Conservation (phyloP, 371 early-diverging fungal species). For the Caulochytrium protostelioides region DNA sequence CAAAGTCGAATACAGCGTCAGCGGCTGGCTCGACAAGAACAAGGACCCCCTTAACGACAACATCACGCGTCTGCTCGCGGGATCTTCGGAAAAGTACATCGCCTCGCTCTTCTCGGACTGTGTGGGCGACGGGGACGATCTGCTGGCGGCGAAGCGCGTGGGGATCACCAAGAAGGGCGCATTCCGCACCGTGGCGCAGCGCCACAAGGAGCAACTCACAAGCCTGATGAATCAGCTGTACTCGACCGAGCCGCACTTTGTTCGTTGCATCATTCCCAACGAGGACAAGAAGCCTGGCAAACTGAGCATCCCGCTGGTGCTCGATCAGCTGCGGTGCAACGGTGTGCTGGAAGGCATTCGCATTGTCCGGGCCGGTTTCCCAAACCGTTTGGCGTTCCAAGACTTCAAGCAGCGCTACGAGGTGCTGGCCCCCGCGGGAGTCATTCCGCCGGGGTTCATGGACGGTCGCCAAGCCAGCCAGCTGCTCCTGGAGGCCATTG, state of each 20-base stretch:
- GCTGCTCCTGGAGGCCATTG: conserved; percentile 43
- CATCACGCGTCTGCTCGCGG: conserved; percentile 65
- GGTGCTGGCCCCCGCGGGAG: conserved; percentile 51
- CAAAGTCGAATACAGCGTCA: conserved; percentile 83
- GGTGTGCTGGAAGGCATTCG: conserved; percentile 99
- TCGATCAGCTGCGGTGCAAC: conserved; percentile 95
- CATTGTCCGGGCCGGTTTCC: conserved; percentile 95
- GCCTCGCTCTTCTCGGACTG: conserved; percentile 55
- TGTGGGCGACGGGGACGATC: conserved; percentile 31
- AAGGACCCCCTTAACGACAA: conserved; percentile 98
- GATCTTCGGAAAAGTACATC: conserved; percentile 55
- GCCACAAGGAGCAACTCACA: conserved; percentile 86
- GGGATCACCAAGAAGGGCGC: conserved; percentile 44
- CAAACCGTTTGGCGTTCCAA: conserved; percentile 76
- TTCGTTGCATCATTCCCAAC: conserved; percentile 98
- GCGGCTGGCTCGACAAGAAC: conserved; percentile 97
- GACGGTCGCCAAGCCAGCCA: conserved; percentile 69
- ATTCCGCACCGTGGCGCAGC: conserved; percentile 90
- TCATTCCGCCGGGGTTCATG: conserved; percentile 57
- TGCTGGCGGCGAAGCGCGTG: conserved; percentile 5
- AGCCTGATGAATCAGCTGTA: conserved; percentile 76
- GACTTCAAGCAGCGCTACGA: conserved; percentile 94
- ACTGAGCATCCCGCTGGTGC: conserved; percentile 60
- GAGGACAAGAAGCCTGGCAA: conserved; percentile 70
- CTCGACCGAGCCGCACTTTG: conserved; percentile 95